Conservation (phyloP, 2,329 filamentous ascomycete species). For the Westerdykella aurantiaca region DNA sequence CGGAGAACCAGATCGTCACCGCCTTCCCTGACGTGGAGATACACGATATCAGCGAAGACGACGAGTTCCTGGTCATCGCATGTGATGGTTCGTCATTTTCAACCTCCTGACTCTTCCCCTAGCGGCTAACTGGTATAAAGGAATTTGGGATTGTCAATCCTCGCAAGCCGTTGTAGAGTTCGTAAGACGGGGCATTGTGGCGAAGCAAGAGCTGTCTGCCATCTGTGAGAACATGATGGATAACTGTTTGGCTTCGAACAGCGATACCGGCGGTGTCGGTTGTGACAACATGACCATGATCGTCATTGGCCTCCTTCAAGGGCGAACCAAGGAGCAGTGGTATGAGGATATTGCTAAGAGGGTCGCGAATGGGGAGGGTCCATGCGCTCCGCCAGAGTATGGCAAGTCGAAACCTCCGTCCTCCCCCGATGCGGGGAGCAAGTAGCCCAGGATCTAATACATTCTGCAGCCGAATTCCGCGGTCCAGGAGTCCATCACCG, state of each 20-base stretch:
- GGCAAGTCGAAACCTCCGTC: slow-evolving; percentile 63
- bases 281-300: slow-evolving; percentile 99
- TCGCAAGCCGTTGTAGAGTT: slow-evolving; percentile 97
- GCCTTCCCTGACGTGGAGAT: slow-evolving; percentile 91
- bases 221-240: slow-evolving; percentile 99
- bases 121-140: slow-evolving; percentile 45
- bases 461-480: slow-evolving; percentile 45
- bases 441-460: slow-evolving; percentile 35
- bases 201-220: slow-evolving; percentile 87
- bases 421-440: slow-evolving; percentile 30
- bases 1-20: slow-evolving; percentile 98
- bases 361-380: slow-evolving; percentile 93
- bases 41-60: slow-evolving; percentile 85
- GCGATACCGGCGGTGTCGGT: slow-evolving; percentile 93
- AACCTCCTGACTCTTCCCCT: not conserved
- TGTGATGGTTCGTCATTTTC: slow-evolving; percentile 35
- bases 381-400: slow-evolving; percentile 98
- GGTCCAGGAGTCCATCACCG: slow-evolving; percentile 47
- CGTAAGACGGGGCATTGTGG: slow-evolving; percentile 89
- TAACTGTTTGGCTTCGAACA: slow-evolving; percentile 96
- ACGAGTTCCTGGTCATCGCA: slow-evolving; percentile 65
- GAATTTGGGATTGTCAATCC: slow-evolving; percentile 99
- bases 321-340: slow-evolving; percentile 95
- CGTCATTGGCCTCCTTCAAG: slow-evolving; percentile 80
- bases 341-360: slow-evolving; percentile 92